Conservation (phyloP, 2,329 filamentous ascomycete genomes). For the Nothomitra cinnamomea region DNA sequence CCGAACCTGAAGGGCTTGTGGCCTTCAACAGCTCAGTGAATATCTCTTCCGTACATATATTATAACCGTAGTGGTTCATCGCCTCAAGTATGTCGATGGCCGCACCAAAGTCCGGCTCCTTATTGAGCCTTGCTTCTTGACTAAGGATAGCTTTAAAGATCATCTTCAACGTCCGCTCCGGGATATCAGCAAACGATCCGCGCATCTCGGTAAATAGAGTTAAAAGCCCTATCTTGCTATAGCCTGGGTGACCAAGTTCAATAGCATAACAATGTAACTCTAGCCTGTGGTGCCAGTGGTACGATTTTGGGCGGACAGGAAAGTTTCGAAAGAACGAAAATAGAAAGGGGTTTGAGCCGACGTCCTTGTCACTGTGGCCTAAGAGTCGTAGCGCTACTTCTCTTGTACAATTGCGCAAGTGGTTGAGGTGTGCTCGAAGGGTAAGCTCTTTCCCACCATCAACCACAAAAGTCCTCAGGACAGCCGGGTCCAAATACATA, state of each 20-base stretch:
- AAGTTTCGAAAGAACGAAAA: slow-evolving; percentile 22
- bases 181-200: slow-evolving; percentile 19
- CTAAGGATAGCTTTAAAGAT: slow-evolving; percentile 23
- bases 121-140: slow-evolving; percentile 7
- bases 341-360: slow-evolving; percentile 25
- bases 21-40: slow-evolving; percentile 27
- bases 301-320: slow-evolving; percentile 15
- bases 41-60: slow-evolving; percentile 28
- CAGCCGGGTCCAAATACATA: not conserved
- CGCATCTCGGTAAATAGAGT: slow-evolving; percentile 20
- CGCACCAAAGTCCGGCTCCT: slow-evolving; percentile 18
- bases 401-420: slow-evolving; percentile 14
- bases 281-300: slow-evolving; percentile 19
- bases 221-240: slow-evolving; percentile 20
- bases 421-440: slow-evolving; percentile 11
- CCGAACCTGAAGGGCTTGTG: too few relatives aligned
- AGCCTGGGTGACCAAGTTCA: slow-evolving; percentile 22
- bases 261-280: slow-evolving; percentile 23
- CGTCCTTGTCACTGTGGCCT: slow-evolving; percentile 21
- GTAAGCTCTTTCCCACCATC: slow-evolving; percentile 4
- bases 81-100: slow-evolving; percentile 25
- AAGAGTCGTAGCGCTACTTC: slow-evolving; percentile 20
- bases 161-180: slow-evolving; percentile 19
- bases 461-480: not conserved
- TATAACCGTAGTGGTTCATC: slow-evolving; percentile 24